phyloP scores from a whole-genome alignment of 176 grass and related monocot species.

The Oropetium thomaeum region DNA sequence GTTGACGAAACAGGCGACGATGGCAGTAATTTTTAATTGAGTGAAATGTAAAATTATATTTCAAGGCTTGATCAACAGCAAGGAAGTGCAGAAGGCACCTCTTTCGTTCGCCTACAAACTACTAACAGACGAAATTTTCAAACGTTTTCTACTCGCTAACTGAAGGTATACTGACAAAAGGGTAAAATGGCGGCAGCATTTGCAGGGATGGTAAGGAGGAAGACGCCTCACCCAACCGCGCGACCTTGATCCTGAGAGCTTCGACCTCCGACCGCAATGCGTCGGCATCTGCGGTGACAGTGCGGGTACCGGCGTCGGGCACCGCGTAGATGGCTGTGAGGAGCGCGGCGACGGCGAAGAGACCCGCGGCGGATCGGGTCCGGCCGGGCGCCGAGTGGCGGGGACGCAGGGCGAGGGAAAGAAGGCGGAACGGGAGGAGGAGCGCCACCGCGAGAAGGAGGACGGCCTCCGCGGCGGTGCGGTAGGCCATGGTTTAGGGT shows the following conservation, averaged over 20 bases:
- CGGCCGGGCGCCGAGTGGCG: background rate
- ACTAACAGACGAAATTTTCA: background rate
- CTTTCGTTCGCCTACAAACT: background rate
- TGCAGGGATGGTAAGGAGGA: background rate
- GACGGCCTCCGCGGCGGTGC: conserved; percentile 18
- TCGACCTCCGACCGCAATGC: conserved; percentile 48
- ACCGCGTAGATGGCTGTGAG: conserved; percentile 41
- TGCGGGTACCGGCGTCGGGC: background rate
- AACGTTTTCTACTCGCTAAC: background rate
- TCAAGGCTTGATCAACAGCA: background rate
- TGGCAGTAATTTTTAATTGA: conserved; percentile 3
- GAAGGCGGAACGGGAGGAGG: conserved; percentile 49
- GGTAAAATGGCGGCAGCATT: background rate
- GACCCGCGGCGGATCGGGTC: conserved; percentile 14
- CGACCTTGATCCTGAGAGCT: conserved; percentile 53
- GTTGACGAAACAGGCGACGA: background rate
- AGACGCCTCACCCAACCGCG: conserved; percentile 53
- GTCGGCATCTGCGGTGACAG: background rate
- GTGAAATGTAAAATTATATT: conserved; percentile 4
- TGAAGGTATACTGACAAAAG: background rate
- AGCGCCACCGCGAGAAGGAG: conserved; percentile 30
- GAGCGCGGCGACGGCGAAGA: conserved; percentile 35
- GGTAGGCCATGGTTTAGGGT: conserved; percentile 49
- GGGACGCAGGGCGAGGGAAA: conserved; percentile 18
- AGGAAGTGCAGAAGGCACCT: background rate